Base-by-base conservation (phyloP, 2,329 filamentous ascomycete species). In the Chaetomium strumarium region DNA sequence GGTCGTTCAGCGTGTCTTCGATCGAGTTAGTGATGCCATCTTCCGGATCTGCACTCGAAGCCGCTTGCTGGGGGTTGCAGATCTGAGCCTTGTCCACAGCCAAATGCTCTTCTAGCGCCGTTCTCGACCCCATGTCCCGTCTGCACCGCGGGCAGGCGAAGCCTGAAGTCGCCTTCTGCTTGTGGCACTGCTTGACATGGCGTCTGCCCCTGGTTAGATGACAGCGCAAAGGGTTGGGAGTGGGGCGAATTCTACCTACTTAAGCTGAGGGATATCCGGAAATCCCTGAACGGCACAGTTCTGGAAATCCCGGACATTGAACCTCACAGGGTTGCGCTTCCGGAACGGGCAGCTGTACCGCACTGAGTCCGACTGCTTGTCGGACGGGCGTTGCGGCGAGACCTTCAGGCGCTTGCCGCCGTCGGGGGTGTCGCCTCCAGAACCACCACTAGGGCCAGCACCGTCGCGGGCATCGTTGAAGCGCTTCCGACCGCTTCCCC, bases 321-420 rank as follows among this genome's bases (percentile, higher is more conserved):
- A 63, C 46, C 45, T 58, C 44, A 57, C 43, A 13, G 61, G 60
- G 36, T 63, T 63, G 31, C 61, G 49, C 53, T 63, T 63, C 19
- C 61, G 58, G 40, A 61, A 63, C 10, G 61, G 61, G 41, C 61
- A 63, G 53, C 60, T 60, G 17, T 58, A 46, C 4, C 48, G 38
- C 39, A 53, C 41, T 6, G 34, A 49, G 7, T 38, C 16, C 1
- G 17, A 8, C 34, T 34, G 47, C 24, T 51, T 12, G 8, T 30
- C 14, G 19, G 19, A 12, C 13, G 43, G 9, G 20, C 17, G 46
- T 11, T 31, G 14, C 9, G 43, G 11, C 33, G 33, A 53, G 14
- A 36, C 39, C 42, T 43, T 58, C 24, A 47, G 52, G 11, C 54
- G 43, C 34, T 58, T 58, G 11, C 49, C 45, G 11, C 44, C 49